Evolutionary conservation across 2,329 filamentous ascomycete genomes (phyloP), one percentile per base, ranked within the genome.

Genomic region (Phaeoacremonium minimum): DNA sequence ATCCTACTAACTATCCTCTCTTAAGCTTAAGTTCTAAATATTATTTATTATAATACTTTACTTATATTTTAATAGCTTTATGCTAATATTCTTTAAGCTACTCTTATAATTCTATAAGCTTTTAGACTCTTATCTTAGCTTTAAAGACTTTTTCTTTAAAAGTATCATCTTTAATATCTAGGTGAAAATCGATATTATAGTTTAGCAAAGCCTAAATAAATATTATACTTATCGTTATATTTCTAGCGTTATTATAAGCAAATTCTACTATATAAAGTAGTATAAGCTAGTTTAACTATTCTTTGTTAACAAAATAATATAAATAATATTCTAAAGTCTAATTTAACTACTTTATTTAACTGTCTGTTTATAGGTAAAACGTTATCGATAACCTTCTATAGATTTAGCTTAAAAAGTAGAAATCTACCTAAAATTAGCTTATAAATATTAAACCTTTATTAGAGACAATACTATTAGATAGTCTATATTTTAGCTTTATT

Each of bases 401-500:
- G 17, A 41, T 30, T 11, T 39, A 38, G 15, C 29, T 15, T 22
- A 41, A 39, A 12, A 38, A 38, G 32, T 18, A 38, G 8, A 38
- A 35, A 28, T 33, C 11, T 17, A 12, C 30, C 14, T 18, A 32
- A 12, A 32, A 32, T 18, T 7, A 18, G 20, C 16, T 32, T 5
- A n/a, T 32, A 17, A 32, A 32, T 4, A 32, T 18, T 5, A 14
- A 15, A 5, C 30, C 30, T 32, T 35, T 38, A 30, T 39, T 30
- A 12, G 11, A 17, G 30, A 28, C 26, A 35, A 41, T 34, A 34
- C 19, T 14, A 12, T 28, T 15, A 22, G 30, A 36, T 30, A 13
- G 18, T 32, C 11, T 45, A 36, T 28, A 45, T 30, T 29, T 37
- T 37, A 16, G 34, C 14, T 34, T 34, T 33, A 33, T 36, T 33